These are phyloP conservation scores for Trichoderma reesei DNA, from an alignment of 495 filamentous ascomycete genomes.

Conservation along the genomic window DNA sequence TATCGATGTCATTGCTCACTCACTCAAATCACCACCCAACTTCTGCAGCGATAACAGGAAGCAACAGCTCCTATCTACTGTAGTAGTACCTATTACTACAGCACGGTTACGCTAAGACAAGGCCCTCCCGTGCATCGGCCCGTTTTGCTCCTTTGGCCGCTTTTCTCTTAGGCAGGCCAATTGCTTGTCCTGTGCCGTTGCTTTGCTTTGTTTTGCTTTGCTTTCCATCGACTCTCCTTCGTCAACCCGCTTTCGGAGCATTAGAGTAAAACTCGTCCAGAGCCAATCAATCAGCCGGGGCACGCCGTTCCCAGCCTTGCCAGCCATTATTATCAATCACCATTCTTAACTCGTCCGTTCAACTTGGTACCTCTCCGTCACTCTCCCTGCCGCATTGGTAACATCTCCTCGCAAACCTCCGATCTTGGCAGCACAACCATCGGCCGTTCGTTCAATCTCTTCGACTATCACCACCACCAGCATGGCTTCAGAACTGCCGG, in stretches of 20 bases:
- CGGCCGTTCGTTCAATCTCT: not conserved
- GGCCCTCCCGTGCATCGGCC: not conserved
- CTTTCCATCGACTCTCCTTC: not conserved
- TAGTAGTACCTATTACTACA: not conserved
- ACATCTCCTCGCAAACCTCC: no score
- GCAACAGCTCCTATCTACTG: not conserved
- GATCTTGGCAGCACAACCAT: not conserved
- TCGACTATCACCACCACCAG: not conserved
- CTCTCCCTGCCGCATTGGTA: not conserved
- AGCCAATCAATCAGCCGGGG: not conserved
- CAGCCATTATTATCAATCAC: not conserved
- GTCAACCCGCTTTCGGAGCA: not conserved
- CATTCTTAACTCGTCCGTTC: not conserved
- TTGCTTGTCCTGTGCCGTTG: not conserved
- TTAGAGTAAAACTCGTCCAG: not conserved
- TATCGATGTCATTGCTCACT: not conserved
- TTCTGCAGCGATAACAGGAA: not conserved
- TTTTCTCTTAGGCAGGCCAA: not conserved
- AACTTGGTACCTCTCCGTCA: not conserved
- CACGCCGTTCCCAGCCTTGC: not conserved
- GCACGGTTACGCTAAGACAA: not conserved
- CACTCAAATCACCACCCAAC: no score
- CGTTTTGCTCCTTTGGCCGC: conserved; percentile 2
- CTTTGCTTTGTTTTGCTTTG: not conserved
- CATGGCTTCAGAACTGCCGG: conserved; percentile 1